phyloP scores from a whole-genome alignment of 768 basidiomycete species.

The Tricholoma furcatifolium region DNA sequence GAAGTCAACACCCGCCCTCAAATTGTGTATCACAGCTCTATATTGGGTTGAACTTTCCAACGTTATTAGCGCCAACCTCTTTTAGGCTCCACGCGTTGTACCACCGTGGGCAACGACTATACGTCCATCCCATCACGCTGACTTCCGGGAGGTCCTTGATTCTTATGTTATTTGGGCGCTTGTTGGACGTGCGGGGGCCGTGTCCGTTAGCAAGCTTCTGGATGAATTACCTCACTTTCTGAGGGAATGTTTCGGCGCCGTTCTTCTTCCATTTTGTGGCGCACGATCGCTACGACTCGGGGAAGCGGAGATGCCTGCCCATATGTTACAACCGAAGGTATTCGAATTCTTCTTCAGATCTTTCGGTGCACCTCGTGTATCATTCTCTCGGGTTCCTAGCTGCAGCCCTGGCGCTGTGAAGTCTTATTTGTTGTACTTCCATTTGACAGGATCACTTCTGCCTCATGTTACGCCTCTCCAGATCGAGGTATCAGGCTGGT shows the following conservation, averaged over 20 bases:
- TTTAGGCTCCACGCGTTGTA: no score
- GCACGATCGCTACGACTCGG: slow-evolving; percentile 3
- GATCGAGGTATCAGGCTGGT: no score
- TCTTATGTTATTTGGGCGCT: background rate
- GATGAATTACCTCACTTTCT: background rate
- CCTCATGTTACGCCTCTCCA: background rate
- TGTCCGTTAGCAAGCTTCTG: background rate
- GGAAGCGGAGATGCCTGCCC: background rate
- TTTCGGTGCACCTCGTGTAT: background rate
- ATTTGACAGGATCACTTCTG: background rate
- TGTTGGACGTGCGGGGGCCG: background rate
- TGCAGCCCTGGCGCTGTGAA: slow-evolving; percentile 3
- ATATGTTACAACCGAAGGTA: background rate
- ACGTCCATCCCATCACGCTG: no score
- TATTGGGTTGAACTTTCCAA: no score
- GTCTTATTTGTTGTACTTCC: background rate
- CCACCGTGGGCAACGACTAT: no score
- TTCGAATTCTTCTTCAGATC: background rate
- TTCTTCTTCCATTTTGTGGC: slow-evolving; percentile 7
- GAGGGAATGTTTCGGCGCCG: slow-evolving; percentile 4
- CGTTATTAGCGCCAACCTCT: no score
- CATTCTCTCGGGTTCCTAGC: background rate
- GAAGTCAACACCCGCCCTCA: no score
- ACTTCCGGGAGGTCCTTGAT: no score
- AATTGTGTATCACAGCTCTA: no score